Evolutionary conservation across 164 flowering plant species (phyloP), one percentile per base, ranked within the genome.

Genomic region (Houttuynia cordata): DNA sequence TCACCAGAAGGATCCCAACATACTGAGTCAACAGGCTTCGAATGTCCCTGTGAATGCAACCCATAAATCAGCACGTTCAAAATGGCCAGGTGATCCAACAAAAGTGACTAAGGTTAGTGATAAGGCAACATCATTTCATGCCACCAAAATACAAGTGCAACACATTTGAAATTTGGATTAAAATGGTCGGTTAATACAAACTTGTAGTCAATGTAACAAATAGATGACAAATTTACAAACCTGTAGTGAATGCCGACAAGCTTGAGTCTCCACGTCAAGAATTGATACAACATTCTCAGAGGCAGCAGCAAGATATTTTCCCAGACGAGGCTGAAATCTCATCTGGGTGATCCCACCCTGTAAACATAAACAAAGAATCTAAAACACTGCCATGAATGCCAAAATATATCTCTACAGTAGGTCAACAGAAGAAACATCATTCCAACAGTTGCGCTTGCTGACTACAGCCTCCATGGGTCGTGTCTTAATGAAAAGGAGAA

Each of bases 1-100:
- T 84, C 87, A n/a, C 96, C 96, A 18, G 81, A 64, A 34, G 83
- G 68, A 74, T 81, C 78, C 96, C 96, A 88, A 66, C 93, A 86
- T 5, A 88, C 71, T 47, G 82, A 80, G 19, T 75, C 75, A 15
- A 88, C 75, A 2, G 65, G 65, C 47, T 63, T 74, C 12, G 76
- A 70, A 62, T 88, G 93, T 52, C 93, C 96, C 93, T 88, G 52
- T 60, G 60, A 62, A 64, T 24, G 56, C 15, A 55, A 10, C 37
- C 24, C 24, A 21, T 22, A 30, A 30, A 10, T 39, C 17, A 59
- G 25, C 17, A 40, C 3, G 25, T 21, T 13, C n/a, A 60, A 24
- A 24, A 45, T 4, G 13, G 22, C 22, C 13, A 39, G n/a, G 21
- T n/a, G 62, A 45, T 60, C n/a, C 23, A 30, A 9, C 54, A 19